A percentile compares a stretch with the other conserved stretches of the same genome.
Conservation (phyloP, 805 yeast species). For the Clavispora phyllophila region DNA sequence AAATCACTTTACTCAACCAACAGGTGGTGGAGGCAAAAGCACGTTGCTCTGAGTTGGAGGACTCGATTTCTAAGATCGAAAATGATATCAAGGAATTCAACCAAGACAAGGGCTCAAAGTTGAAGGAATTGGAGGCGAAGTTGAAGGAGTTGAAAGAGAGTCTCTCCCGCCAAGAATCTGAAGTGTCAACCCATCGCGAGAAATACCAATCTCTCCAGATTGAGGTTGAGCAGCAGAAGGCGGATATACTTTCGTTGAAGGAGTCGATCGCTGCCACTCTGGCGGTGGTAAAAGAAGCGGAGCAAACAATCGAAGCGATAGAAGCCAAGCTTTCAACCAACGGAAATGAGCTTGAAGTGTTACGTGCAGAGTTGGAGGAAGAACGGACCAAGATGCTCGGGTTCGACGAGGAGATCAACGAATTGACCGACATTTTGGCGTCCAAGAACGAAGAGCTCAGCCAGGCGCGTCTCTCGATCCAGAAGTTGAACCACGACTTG, state of each 20-base stretch:
- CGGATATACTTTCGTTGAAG: conserved; percentile 47
- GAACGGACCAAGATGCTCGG: conserved; percentile 61
- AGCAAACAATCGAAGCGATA: conserved; percentile 3
- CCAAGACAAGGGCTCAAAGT: conserved; percentile 72
- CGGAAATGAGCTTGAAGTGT: conserved; percentile 15
- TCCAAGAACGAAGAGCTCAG: conserved; percentile 40
- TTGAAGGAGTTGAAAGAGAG: conserved; percentile 30
- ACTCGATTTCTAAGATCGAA: conserved; percentile 52
- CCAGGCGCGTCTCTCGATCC: conserved; percentile 47
- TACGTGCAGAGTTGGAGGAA: conserved; percentile 35
- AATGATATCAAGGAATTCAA: conserved; percentile 79
- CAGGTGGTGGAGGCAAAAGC: conserved; percentile 32
- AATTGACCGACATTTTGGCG: conserved; percentile 45
- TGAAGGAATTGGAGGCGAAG: conserved; percentile 58
- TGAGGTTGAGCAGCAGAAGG: conserved; percentile 61
- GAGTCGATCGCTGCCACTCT: conserved; percentile 38
- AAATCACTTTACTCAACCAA: conserved; percentile 38
- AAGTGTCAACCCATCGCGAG: conserved; percentile 44
- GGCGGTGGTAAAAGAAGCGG: conserved; percentile 26
- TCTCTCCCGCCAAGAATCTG: conserved; percentile 36
- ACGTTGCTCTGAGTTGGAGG: conserved; percentile 24
- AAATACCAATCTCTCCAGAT: conserved; percentile 59
- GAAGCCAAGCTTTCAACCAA: conserved; percentile 24
- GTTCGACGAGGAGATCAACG: conserved; percentile 70
- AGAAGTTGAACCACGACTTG: conserved; percentile 50